Evolutionary conservation across 2,329 filamentous ascomycete genomes (phyloP).

Genomic region (Fusarium sp.): DNA sequence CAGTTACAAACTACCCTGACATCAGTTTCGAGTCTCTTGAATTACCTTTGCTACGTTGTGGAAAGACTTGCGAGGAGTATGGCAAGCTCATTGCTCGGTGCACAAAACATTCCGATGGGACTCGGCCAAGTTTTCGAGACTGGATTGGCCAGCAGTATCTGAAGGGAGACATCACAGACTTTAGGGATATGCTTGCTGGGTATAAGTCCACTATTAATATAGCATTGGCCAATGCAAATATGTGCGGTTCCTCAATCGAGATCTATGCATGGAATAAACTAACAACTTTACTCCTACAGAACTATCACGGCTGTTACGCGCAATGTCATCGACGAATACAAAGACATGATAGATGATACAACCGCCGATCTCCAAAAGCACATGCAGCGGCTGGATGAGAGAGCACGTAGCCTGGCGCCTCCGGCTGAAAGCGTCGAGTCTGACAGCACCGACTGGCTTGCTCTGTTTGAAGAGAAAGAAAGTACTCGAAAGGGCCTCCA

Average conservation of each 20-base stretch:
- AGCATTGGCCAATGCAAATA: constrained; percentile 32
- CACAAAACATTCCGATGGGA: constrained; percentile 47
- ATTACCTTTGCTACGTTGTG: constrained; percentile 52
- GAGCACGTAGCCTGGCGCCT: constrained; percentile 2
- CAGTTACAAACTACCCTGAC: constrained; percentile 13
- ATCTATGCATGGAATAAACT: neutral
- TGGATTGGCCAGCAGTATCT: constrained; percentile 56
- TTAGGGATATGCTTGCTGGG: constrained; percentile 50
- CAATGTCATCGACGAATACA: constrained; percentile 6
- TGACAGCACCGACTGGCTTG: constrained; percentile 22
- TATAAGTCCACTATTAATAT: constrained; percentile 49
- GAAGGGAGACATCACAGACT: constrained; percentile 54
- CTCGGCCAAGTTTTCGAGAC: constrained; percentile 53
- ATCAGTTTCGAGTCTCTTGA: constrained; percentile 28
- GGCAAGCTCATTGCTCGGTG: constrained; percentile 47
- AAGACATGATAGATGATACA: constrained; percentile 24
- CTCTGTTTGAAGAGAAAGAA: constrained; percentile 37
- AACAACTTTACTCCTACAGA: neutral
- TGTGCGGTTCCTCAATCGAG: constrained; percentile 6
- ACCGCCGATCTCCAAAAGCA: constrained; percentile 19
- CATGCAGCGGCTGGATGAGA: constrained; percentile 16
- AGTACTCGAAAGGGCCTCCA: constrained; percentile 35
- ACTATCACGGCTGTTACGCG: constrained; percentile 1
- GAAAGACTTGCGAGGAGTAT: constrained; percentile 56
- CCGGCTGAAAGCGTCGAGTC: constrained; percentile 5